Conservation (phyloP, 179 eudicot species). For the Pouteria campechiana region DNA sequence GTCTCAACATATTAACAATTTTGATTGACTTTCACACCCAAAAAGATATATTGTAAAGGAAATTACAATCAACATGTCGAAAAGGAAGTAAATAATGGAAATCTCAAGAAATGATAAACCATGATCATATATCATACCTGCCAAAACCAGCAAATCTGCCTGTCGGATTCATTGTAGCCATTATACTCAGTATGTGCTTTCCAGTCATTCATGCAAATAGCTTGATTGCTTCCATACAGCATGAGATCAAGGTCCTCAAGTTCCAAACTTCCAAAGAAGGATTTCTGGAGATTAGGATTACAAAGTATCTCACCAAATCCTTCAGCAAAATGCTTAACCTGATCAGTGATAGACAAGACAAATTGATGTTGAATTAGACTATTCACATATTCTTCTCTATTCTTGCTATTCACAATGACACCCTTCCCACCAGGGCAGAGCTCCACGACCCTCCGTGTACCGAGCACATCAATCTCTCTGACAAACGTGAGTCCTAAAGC, state of each 20-base stretch:
- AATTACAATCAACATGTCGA: not conserved
- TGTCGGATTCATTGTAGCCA: slow-evolving; percentile 66
- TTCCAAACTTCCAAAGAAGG: slow-evolving; percentile 59
- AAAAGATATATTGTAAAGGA: not conserved
- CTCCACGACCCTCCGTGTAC: slow-evolving; percentile 61
- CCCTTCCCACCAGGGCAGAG: slow-evolving; percentile 57
- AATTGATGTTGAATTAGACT: slow-evolving; percentile 58
- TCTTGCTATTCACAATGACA: slow-evolving; percentile 53
- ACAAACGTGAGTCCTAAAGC: slow-evolving; percentile 71
- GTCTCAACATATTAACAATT: not conserved
- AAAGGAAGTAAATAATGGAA: not conserved
- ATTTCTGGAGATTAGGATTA: slow-evolving; percentile 6
- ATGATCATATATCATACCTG: slow-evolving; percentile 44
- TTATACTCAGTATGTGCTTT: slow-evolving; percentile 72
- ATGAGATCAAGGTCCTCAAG: slow-evolving; percentile 77
- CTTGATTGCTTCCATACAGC: slow-evolving; percentile 63
- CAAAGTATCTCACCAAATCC: slow-evolving; percentile 72
- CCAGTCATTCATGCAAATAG: slow-evolving; percentile 83
- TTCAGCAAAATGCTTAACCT: slow-evolving; percentile 47
- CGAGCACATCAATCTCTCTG: slow-evolving; percentile 71
- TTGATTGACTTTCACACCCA: not conserved
- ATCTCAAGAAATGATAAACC: not conserved
- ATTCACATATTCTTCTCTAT: slow-evolving; percentile 57
- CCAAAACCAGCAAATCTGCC: slow-evolving; percentile 89
- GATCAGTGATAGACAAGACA: slow-evolving; percentile 48